Percentiles rank a stretch among this genome's conserved stretches.
phyloP scores from a whole-genome alignment of 306 rosid species.

The Vigna nakashimae region DNA sequence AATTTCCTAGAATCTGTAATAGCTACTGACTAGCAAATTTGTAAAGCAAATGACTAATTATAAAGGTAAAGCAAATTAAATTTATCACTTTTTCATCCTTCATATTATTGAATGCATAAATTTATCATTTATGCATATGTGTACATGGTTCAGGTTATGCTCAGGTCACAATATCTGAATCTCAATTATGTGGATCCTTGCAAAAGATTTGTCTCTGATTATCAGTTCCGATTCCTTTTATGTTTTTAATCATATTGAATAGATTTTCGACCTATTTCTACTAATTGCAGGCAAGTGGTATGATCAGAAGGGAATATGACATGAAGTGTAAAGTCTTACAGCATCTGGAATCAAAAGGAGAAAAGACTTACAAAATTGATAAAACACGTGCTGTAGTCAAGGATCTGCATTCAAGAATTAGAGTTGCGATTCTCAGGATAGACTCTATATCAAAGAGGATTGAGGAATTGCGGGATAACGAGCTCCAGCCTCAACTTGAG shows the following conservation, averaged over 20 bases:
- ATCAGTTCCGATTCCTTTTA: background rate
- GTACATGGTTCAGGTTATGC: background rate
- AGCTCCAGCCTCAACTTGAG: constrained; percentile 96
- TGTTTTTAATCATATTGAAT: background rate
- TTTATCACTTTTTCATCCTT: background rate
- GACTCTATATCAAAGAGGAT: constrained; percentile 92
- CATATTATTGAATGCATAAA: background rate
- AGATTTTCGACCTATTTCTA: background rate
- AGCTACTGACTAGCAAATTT: too few species aligned
- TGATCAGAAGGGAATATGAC: constrained; percentile 83
- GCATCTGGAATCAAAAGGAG: constrained; percentile 77
- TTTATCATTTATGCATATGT: constrained; percentile 8
- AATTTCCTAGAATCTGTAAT: too few species aligned
- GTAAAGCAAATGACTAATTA: too few species aligned
- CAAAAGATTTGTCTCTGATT: background rate
- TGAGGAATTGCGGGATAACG: constrained; percentile 87
- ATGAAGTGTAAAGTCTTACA: constrained; percentile 74
- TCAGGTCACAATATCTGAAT: constrained; percentile 11
- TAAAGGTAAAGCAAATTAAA: background rate
- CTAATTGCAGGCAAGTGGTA: constrained; percentile 76
- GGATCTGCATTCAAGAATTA: constrained; percentile 93
- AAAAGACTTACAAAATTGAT: constrained; percentile 59
- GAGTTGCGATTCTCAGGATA: constrained; percentile 84
- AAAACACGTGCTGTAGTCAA: constrained; percentile 83
- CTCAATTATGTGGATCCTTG: constrained; percentile 2